Conservation (phyloP, 2,329 filamentous ascomycete species). For the Sodiomyces alkalinus region DNA sequence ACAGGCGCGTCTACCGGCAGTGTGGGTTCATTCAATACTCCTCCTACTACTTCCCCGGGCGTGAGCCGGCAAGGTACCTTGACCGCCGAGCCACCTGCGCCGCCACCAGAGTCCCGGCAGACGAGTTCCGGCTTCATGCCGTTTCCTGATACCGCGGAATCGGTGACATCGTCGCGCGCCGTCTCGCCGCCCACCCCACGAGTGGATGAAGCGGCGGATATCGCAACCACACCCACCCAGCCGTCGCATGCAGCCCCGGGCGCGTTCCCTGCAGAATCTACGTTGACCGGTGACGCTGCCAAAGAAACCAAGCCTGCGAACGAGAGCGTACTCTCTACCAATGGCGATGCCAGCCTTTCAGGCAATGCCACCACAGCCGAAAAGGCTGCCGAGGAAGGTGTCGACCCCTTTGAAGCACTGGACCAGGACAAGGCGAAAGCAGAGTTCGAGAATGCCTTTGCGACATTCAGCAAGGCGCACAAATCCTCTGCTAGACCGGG, state of each 20-base stretch:
- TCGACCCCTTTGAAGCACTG: constrained; percentile 36
- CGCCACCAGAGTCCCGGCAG: constrained; percentile 59
- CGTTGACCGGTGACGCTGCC: constrained; percentile 18
- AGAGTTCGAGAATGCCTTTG: constrained; percentile 77
- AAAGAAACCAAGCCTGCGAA: constrained; percentile 16
- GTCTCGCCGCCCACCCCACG: constrained; percentile 52
- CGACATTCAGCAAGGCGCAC: constrained; percentile 47
- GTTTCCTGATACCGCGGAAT: constrained; percentile 50
- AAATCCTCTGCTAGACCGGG: constrained; percentile 29
- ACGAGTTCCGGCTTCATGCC: constrained; percentile 65
- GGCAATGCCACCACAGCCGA: constrained; percentile 2
- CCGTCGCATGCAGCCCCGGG: constrained; percentile 13
- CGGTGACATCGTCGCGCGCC: constrained; percentile 62
- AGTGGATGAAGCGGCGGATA: constrained; percentile 36
- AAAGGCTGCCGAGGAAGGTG: not conserved
- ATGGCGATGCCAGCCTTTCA: constrained; percentile 11
- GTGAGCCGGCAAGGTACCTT: constrained; percentile 46
- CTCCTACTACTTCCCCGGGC: constrained; percentile 45
- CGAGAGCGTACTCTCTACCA: constrained; percentile 13
- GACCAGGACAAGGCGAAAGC: constrained; percentile 52
- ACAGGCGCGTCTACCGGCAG: constrained; percentile 41
- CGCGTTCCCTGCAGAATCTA: constrained; percentile 22
- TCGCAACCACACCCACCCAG: constrained; percentile 11
- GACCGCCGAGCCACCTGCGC: constrained; percentile 39
- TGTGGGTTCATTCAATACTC: constrained; percentile 34